Evolutionary conservation across 116 monocot species (phyloP).

Genomic region (Papilionanthe hybrid): DNA sequence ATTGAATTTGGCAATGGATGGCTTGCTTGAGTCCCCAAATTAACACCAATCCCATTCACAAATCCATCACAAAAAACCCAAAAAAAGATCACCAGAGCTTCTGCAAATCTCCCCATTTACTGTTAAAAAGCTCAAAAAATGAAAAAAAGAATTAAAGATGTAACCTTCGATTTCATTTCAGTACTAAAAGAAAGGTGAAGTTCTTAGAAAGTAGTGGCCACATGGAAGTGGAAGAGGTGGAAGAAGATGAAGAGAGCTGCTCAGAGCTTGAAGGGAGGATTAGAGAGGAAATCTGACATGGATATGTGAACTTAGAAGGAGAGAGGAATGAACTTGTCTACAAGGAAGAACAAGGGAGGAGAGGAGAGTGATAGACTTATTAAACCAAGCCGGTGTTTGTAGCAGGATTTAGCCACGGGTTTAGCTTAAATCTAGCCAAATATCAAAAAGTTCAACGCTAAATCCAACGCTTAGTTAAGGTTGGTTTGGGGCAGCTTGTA

Average conservation of each 20-base stretch:
- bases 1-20: constrained; percentile 27
- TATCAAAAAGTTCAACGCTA: too few species aligned
- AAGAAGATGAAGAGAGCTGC: background rate
- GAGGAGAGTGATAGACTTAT: background rate
- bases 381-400: background rate
- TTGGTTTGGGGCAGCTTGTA: too few species aligned
- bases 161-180: background rate
- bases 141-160: background rate
- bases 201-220: background rate
- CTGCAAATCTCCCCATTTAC: background rate
- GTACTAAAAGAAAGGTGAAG: background rate
- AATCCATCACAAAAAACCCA: background rate
- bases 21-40: constrained; percentile 44
- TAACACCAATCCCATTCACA: constrained; percentile 36
- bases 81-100: background rate
- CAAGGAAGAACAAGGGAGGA: background rate
- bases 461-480: too few species aligned
- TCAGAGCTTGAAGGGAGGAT: background rate
- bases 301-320: background rate
- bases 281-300: background rate
- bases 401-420: too few species aligned
- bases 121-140: background rate
- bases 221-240: background rate
- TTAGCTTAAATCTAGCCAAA: too few species aligned
- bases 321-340: background rate